Evolutionary conservation across 2,329 filamentous ascomycete genomes (phyloP).

Genomic region (Microsporum audouinii): DNA sequence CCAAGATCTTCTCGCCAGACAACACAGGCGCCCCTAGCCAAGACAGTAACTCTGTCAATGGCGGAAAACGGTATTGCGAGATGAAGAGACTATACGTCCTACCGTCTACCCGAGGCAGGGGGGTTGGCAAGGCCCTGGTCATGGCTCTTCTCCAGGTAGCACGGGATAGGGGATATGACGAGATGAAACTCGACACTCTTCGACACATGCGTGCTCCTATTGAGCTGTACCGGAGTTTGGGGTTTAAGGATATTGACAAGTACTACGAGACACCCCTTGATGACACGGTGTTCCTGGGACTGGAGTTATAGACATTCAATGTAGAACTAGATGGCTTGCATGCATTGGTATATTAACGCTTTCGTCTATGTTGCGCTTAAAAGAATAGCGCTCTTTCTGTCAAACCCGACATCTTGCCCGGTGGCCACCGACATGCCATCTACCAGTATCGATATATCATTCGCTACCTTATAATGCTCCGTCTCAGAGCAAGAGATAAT

Average conservation of each 20-base stretch:
- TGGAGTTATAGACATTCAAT: constrained; percentile 16
- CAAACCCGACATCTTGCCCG: not conserved
- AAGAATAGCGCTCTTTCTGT: not conserved
- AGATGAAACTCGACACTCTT: constrained; percentile 47
- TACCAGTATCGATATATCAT: not conserved
- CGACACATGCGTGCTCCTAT: constrained; percentile 41
- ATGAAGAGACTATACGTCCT: constrained; percentile 48
- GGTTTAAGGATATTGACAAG: constrained; percentile 41
- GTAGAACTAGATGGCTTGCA: not conserved
- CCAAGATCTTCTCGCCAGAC: constrained; percentile 9
- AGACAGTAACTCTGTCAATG: not conserved
- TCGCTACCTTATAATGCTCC: not conserved
- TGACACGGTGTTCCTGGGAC: constrained; percentile 42
- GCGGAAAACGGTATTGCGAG: constrained; percentile 32
- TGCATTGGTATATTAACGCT: not conserved
- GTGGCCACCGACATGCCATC: not conserved
- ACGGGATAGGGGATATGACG: constrained; percentile 38
- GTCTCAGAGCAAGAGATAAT: not conserved
- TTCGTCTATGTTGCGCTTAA: not conserved
- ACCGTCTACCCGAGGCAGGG: constrained; percentile 38
- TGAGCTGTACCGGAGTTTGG: constrained; percentile 38
- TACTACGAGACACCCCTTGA: constrained; percentile 49
- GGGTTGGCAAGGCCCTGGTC: constrained; percentile 40
- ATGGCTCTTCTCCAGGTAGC: constrained; percentile 37
- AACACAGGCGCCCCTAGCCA: constrained; percentile 17